Conservation (phyloP, 129 eudicot species). For the Cynara cardunculus region DNA sequence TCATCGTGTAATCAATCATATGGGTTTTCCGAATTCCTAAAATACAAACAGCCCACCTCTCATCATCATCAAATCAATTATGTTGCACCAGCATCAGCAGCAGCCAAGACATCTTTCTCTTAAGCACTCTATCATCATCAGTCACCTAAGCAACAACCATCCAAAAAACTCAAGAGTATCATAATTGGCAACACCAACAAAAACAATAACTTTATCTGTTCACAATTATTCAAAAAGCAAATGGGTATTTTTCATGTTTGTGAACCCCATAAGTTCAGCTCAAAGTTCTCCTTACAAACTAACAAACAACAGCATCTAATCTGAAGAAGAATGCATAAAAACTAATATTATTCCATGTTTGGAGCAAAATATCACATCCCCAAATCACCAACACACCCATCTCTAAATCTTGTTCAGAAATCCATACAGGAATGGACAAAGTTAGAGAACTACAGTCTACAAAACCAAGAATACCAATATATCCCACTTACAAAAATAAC, state of each 20-base stretch:
- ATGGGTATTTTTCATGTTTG: too few species aligned
- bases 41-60: not conserved
- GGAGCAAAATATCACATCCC: not conserved
- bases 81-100: not conserved
- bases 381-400: not conserved
- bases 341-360: not conserved
- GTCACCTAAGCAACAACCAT: constrained; percentile 13
- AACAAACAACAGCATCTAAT: not conserved
- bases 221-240: not conserved
- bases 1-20: not conserved
- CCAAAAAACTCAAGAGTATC: not conserved
- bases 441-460: not conserved
- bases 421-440: not conserved
- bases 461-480: not conserved
- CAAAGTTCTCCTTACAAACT: not conserved
- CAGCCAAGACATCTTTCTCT: not conserved
- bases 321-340: not conserved
- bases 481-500: not conserved
- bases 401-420: not conserved
- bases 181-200: not conserved
- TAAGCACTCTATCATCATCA: constrained; percentile 12
- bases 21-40: not conserved
- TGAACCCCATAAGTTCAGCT: not conserved
- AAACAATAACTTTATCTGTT: not conserved
- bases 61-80: not conserved